Evolutionary conservation across 1,284 basidiomycete genomes (phyloP).

Genomic region (Limonomyces culmigenus): DNA sequence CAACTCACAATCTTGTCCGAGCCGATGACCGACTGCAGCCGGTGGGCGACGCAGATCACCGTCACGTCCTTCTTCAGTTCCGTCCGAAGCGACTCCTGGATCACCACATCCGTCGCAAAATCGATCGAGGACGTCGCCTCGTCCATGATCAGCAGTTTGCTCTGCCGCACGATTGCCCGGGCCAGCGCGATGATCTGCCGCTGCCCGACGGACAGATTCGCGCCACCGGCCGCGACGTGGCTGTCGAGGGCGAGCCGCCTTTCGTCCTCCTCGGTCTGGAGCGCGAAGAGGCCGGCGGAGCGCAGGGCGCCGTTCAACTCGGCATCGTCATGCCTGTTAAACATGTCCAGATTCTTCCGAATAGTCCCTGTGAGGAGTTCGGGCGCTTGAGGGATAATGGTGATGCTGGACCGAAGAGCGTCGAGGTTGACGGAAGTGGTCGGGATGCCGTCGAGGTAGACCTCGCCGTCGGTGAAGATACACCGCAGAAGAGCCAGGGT

Average conservation of each 20-base stretch:
- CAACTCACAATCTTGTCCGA: conserved; percentile 15
- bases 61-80: conserved; percentile 14
- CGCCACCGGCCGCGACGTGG: conserved; percentile 16
- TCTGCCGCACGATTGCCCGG: conserved; percentile 14
- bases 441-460: no score
- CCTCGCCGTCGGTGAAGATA: no score
- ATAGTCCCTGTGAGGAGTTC: conserved; percentile 19
- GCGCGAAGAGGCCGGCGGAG: conserved; percentile 14
- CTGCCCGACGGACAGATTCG: no score
- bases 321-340: conserved; percentile 32
- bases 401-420: no score
- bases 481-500: no score
- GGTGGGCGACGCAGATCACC: conserved; percentile 18
- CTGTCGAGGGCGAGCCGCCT: conserved; percentile 17
- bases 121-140: conserved; percentile 35
- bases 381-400: conserved; percentile 17
- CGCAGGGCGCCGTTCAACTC: conserved; percentile 13
- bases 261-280: conserved; percentile 12
- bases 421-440: no score
- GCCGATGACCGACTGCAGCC: conserved; percentile 19
- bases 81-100: conserved; percentile 12
- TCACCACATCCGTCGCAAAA: conserved; percentile 10
- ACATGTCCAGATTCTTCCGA: conserved; percentile 25
- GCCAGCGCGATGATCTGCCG: no score
- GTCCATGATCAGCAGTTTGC: conserved; percentile 19